These are phyloP conservation scores for Sindora glabra DNA, from an alignment of 306 rosid species.

Conservation along the genomic window DNA sequence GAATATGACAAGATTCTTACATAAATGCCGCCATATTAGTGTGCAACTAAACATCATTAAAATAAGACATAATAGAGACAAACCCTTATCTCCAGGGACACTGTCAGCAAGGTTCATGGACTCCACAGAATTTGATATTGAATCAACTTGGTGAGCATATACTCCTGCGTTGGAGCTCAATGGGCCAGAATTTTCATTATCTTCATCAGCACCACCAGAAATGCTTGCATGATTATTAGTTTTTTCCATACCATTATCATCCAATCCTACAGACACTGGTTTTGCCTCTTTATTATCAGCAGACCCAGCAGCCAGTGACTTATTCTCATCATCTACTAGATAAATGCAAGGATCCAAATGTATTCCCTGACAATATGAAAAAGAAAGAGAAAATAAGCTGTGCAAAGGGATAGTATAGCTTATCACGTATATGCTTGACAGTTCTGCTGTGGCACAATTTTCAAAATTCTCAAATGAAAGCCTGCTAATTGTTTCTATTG, in stretches of 20 bases:
- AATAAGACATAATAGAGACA: constrained; percentile 4
- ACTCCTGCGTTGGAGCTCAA: constrained; percentile 28
- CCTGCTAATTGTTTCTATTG: no score
- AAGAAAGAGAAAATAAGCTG: not conserved
- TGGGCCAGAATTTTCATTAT: constrained; percentile 11
- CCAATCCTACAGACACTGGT: constrained; percentile 19
- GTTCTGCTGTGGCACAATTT: no score
- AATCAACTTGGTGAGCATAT: constrained; percentile 31
- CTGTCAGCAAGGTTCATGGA: constrained; percentile 30
- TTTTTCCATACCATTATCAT: constrained; percentile 31
- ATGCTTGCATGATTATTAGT: constrained; percentile 19
- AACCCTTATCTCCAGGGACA: constrained; percentile 46
- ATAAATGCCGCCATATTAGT: no score
- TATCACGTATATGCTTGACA: no score
- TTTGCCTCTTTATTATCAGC: constrained; percentile 40
- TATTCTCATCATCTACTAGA: constrained; percentile 83
- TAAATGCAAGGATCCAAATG: constrained; percentile 98
- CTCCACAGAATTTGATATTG: constrained; percentile 34
- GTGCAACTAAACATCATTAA: constrained; percentile 12
- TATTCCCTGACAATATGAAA: constrained; percentile 53
- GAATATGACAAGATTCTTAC: no score
- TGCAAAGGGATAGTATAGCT: no score
- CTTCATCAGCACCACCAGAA: constrained; percentile 21
- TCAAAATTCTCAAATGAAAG: no score
- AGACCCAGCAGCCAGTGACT: constrained; percentile 30